Evolutionary conservation across 2,329 filamentous ascomycete species (phyloP), one percentile per base, ranked within the genome.

Genomic region (Aureobasidium sp.): DNA sequence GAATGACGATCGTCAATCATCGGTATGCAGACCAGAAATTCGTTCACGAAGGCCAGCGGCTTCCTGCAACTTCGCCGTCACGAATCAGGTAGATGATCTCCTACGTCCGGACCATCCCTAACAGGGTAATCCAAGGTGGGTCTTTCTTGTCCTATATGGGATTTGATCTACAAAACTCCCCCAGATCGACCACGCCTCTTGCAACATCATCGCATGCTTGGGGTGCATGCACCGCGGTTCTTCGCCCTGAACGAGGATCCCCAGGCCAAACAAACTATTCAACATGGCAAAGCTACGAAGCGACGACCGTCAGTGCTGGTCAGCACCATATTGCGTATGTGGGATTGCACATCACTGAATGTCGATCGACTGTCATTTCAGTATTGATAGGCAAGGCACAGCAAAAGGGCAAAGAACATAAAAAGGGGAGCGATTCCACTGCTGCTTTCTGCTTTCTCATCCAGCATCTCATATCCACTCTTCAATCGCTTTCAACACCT

Each of bases 281-380:
- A 54, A 54, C 35, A 54, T n/a, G 37, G 50, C 35, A 9, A 53
- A 39, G 49, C 49, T 27, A n/a, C 33, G 47, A 53, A 37, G 50
- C 19, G 37, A 19, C 19, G 33, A 37, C 48, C 31, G 29, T 48
- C 31, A 17, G n/a, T 35, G 19, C 49, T 39, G 19, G 35, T 39
- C 35, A 53, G 22, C 35, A 29, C 22, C 8, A 15, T 24, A 58
- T 58, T 58, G 54, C 54, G 54, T 58, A 58, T 58, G 54, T 58
- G 54, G 42, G 22, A 47, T 47, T 37, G 54, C 54, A 58, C 54
- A 58, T 58, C 54, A 47, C n/a, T 24, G 40, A 35, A 19, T 31
- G 42, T 45, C 42, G 40, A 45, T 47, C 54, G 22, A 37, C 22
- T 45, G 29, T 27, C 52, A 33, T 44, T 22, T 33, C 11, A 52